phyloP scores from a whole-genome alignment of 2,329 filamentous ascomycete species.

The Epichloe sp. region DNA sequence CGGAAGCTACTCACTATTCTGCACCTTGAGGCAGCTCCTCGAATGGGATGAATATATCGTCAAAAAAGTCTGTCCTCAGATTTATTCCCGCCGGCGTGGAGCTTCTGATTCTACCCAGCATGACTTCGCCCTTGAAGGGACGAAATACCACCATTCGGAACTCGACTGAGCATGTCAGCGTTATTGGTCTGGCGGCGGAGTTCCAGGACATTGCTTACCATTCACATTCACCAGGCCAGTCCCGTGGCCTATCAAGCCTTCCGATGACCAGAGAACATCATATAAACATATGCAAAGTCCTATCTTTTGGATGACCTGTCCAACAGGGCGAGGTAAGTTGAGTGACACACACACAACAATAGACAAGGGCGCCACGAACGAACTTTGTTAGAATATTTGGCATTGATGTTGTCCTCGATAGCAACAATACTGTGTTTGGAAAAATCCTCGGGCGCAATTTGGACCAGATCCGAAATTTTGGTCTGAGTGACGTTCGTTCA shows the following conservation, averaged over 20 bases:
- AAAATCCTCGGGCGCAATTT: slow-evolving; percentile 83
- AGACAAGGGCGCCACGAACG: background rate
- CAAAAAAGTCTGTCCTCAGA: slow-evolving; percentile 82
- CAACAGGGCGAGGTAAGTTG: slow-evolving; percentile 2
- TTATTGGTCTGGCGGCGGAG: background rate
- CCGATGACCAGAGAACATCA: slow-evolving; percentile 77
- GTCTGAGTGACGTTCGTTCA: slow-evolving; percentile 41
- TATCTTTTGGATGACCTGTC: slow-evolving; percentile 75
- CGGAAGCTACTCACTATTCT: slow-evolving; percentile 50
- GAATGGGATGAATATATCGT: slow-evolving; percentile 73
- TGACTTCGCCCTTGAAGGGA: slow-evolving; percentile 88
- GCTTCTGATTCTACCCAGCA: slow-evolving; percentile 71
- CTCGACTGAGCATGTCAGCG: slow-evolving; percentile 46
- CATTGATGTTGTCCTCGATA: slow-evolving; percentile 93
- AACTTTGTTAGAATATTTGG: slow-evolving; percentile 90
- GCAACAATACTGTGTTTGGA: slow-evolving; percentile 68
- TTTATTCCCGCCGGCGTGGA: slow-evolving; percentile 61
- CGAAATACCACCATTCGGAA: slow-evolving; percentile 90
- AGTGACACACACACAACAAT: background rate
- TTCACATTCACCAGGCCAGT: slow-evolving; percentile 91
- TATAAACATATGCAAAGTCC: slow-evolving; percentile 90
- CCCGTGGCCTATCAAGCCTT: slow-evolving; percentile 87
- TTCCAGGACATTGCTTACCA: slow-evolving; percentile 34
- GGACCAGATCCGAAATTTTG: slow-evolving; percentile 86
- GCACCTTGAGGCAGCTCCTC: slow-evolving; percentile 63